A percentile compares a stretch with the other conserved stretches of the same genome.
phyloP scores from a whole-genome alignment of 139 green algal genomes.

The Chlorella sp. region DNA sequence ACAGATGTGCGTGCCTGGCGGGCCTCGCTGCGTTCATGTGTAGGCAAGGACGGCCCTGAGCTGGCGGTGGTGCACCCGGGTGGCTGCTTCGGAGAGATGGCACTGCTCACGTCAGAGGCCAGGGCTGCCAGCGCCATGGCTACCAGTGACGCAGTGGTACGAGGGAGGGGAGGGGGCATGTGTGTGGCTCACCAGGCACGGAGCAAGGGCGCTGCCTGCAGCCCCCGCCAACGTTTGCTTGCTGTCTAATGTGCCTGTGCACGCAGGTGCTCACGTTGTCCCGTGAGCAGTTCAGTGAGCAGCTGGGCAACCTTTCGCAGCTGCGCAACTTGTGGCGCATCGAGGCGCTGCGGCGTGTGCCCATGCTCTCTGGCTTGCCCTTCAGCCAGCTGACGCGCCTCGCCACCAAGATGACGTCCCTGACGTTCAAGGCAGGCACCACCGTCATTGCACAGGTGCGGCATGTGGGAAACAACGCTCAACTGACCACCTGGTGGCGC shows the following conservation, averaged over 20 bases:
- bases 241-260: no score
- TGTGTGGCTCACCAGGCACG: neutral
- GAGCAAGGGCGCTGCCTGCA: neutral
- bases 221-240: no score
- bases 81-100: constrained; percentile 87
- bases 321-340: constrained; percentile 81
- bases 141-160: constrained; percentile 23
- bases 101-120: constrained; percentile 58
- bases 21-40: no score
- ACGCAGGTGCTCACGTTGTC: constrained; percentile 52
- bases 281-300: constrained; percentile 58
- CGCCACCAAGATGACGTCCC: constrained; percentile 28
- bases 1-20: no score
- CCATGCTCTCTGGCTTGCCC: constrained; percentile 36
- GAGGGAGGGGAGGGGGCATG: neutral
- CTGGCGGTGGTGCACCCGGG: constrained; percentile 55
- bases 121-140: constrained; percentile 68
- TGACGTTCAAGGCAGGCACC: constrained; percentile 12
- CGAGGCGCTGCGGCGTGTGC: constrained; percentile 62
- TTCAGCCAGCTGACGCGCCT: constrained; percentile 18
- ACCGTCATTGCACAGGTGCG: constrained; percentile 36
- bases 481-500: no score
- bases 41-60: constrained; percentile 20
- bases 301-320: constrained; percentile 57
- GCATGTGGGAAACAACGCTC: no score